phyloP scores from a whole-genome alignment of 2,329 filamentous ascomycete genomes.

The Gaeumannomyces sp. region DNA sequence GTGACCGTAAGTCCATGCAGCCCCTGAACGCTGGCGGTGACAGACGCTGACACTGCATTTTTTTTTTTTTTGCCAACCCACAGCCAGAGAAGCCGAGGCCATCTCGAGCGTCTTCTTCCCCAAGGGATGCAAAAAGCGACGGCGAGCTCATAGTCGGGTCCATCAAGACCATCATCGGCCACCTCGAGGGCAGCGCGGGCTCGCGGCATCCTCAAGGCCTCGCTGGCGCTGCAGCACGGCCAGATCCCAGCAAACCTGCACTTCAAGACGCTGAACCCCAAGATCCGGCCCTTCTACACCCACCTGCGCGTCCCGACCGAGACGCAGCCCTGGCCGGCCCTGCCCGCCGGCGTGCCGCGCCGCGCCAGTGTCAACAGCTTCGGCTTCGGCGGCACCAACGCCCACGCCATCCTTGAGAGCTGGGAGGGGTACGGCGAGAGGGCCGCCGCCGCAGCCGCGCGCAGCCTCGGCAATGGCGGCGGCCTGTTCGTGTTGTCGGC shows the following conservation, averaged over 20 bases:
- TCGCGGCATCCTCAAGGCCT: slow-evolving; percentile 25
- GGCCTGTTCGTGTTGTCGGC: no score
- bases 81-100: slow-evolving; percentile 31
- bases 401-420: background rate
- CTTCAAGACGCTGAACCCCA: slow-evolving; percentile 22
- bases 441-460: no score
- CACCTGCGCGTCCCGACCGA: slow-evolving; percentile 16
- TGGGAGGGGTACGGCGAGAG: background rate
- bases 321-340: slow-evolving; percentile 3
- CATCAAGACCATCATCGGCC: slow-evolving; percentile 25
- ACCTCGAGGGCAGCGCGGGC: slow-evolving; percentile 17
- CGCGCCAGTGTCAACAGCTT: slow-evolving; percentile 19
- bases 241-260: slow-evolving; percentile 20
- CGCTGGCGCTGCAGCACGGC: slow-evolving; percentile 18
- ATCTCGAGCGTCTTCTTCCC: slow-evolving; percentile 18
- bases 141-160: slow-evolving; percentile 19
- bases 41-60: no score
- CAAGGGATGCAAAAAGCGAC: background rate
- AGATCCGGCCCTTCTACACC: slow-evolving; percentile 20
- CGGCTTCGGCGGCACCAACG: slow-evolving; percentile 21
- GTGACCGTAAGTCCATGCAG: slow-evolving; percentile 23
- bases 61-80: no score
- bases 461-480: no score
- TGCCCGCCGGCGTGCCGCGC: background rate
- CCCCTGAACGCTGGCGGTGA: no score